Evolutionary conservation across 2,329 filamentous ascomycete species (phyloP).

Genomic region (Ambrosiella beaveri): DNA sequence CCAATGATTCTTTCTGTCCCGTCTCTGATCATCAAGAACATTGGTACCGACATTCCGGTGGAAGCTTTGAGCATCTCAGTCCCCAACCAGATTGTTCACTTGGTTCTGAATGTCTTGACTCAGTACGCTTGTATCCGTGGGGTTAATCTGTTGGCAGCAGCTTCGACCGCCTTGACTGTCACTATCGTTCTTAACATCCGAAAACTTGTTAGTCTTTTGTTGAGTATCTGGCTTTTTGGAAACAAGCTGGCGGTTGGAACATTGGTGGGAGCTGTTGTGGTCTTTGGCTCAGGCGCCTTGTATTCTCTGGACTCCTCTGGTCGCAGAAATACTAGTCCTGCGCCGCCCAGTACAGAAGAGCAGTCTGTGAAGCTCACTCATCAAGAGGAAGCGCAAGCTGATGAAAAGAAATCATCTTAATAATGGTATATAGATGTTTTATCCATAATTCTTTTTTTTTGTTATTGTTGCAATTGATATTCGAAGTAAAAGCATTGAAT

Average conservation of each 20-base stretch:
- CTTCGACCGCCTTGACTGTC: slow-evolving; percentile 80
- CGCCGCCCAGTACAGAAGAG: background rate
- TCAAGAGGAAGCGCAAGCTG: slow-evolving; percentile 2
- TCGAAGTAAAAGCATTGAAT: background rate
- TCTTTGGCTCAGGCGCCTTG: slow-evolving; percentile 78
- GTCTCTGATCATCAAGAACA: background rate
- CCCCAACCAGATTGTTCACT: slow-evolving; percentile 54
- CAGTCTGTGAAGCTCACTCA: slow-evolving; percentile 1
- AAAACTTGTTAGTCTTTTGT: slow-evolving; percentile 75
- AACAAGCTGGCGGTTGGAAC: slow-evolving; percentile 65
- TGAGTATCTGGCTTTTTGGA: slow-evolving; percentile 90
- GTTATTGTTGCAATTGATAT: background rate
- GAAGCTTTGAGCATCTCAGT: slow-evolving; percentile 18
- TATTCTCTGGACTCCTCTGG: slow-evolving; percentile 57
- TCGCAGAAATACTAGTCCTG: background rate
- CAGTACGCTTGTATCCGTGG: slow-evolving; percentile 92
- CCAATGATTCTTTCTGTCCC: slow-evolving; percentile 25
- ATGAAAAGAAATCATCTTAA: slow-evolving; percentile 10
- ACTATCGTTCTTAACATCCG: slow-evolving; percentile 92
- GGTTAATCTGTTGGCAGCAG: slow-evolving; percentile 82
- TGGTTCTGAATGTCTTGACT: slow-evolving; percentile 65
- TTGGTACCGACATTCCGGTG: background rate
- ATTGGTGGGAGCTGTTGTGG: slow-evolving; percentile 61
- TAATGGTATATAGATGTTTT: background rate
- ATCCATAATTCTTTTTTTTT: background rate